Base-by-base conservation (phyloP, 768 basidiomycete genomes). In the Antrodiella citrinella region DNA sequence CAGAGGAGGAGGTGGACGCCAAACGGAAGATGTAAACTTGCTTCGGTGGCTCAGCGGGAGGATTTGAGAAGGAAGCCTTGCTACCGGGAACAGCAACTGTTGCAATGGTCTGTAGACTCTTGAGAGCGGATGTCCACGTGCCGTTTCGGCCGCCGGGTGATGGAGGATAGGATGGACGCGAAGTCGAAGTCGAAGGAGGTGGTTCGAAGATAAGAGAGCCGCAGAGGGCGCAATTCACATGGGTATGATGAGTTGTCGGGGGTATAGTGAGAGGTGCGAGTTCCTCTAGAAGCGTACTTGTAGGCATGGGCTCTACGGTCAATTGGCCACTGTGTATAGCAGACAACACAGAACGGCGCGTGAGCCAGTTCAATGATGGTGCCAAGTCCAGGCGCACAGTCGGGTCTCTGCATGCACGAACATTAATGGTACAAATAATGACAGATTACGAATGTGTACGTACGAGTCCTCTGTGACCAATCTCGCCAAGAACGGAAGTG, bases 321-420 rank as follows among this genome's bases (percentile, higher is more conserved):
- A 99, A 77, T 61, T 93, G 87, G 0, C 91, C 91, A 7, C 76
- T 78, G 56, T 97, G 81, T 51, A 99, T 88, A 4, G 95, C 95
- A 21, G 81, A 69, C 3, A 84, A 74, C 20, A 98, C 86, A 3
- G 83, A 82, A 23, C 92, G 82, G 22, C 93, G 78, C 13, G 87
- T 86, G n/a, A 98, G 74, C 89, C 91, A 98, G 60, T 90, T 93
- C 26, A 99, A 71, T 11, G 92, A 89, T 0, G 94, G 91, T 0
- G 96, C 93, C n/a, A 89, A 71, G 62, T 98, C 96, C 15, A 99
- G 76, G 7, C 96, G 84, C 24, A 96, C 72, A 0, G 93, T 91
- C 0, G 95, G 91, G 58, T 99, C 95, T 20, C 93, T 91, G 64
- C 3, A 51, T 15, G 51, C 51, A 22, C 23, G 35, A 50, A 61